Percentiles rank a stretch among this genome's conserved stretches.
Conservation (phyloP, 2,329 filamentous ascomycete species). For the Exophiala oligosperma region DNA sequence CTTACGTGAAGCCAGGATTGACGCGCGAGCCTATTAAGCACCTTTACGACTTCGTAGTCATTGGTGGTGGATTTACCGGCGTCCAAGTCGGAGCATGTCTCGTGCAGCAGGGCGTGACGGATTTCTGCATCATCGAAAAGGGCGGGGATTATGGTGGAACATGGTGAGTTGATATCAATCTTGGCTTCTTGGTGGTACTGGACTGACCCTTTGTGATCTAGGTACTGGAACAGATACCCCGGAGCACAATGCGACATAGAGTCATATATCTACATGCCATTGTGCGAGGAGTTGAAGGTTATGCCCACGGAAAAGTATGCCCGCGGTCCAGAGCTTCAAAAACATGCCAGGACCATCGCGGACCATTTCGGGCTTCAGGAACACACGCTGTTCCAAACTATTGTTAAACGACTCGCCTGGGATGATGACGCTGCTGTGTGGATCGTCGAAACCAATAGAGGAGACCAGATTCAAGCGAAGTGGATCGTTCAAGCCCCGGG, state of each 20-base stretch:
- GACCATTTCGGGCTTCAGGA: slow-evolving; percentile 6
- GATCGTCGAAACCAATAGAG: slow-evolving; percentile 32
- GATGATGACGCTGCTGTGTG: slow-evolving; percentile 33
- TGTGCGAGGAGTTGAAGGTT: slow-evolving; percentile 17
- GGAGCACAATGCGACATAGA: slow-evolving; percentile 57
- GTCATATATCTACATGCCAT: slow-evolving; percentile 37
- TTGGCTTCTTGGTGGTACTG: neutral
- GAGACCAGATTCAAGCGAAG: slow-evolving; percentile 34
- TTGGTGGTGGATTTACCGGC: slow-evolving; percentile 26
- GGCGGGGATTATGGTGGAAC: slow-evolving; percentile 36
- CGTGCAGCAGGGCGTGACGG: slow-evolving; percentile 11
- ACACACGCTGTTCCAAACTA: slow-evolving; percentile 16
- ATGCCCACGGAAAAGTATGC: slow-evolving; percentile 22
- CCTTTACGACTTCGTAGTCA: slow-evolving; percentile 16
- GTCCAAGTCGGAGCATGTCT: slow-evolving; percentile 13
- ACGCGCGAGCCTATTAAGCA: too few relatives aligned
- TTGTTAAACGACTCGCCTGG: slow-evolving; percentile 9
- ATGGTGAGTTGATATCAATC: slow-evolving; percentile 23
- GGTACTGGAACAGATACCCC: slow-evolving; percentile 32
- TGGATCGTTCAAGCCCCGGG: slow-evolving; percentile 44
- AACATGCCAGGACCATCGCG: slow-evolving; percentile 8
- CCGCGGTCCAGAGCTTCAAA: neutral
- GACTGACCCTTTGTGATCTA: slow-evolving; percentile 2
- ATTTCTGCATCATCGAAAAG: slow-evolving; percentile 23
- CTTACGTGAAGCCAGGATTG: too few relatives aligned